These are phyloP conservation scores for Aspergillus melleus DNA, from an alignment of 2,329 filamentous ascomycete genomes.

Conservation along the genomic window DNA sequence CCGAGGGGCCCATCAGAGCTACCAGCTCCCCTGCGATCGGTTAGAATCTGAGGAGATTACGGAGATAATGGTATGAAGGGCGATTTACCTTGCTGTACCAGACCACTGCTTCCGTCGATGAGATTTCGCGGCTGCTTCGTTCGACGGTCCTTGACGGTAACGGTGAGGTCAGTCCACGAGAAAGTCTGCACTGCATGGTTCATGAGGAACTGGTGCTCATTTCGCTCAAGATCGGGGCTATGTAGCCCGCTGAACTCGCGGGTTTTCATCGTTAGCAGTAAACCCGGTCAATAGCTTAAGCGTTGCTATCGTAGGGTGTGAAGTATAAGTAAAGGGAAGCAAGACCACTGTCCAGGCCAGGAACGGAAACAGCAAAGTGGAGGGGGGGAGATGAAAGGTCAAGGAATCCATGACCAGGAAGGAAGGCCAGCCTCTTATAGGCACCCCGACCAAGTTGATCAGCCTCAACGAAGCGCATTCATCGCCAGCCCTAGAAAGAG, in stretches of 20 bases:
- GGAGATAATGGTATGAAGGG: neutral
- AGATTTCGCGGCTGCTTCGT: conserved; percentile 65
- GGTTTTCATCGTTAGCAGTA: neutral
- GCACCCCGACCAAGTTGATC: neutral
- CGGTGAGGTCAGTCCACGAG: conserved; percentile 66
- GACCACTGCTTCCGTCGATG: conserved; percentile 62
- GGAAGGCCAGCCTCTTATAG: neutral
- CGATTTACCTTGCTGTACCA: conserved; percentile 60
- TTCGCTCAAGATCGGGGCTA: conserved; percentile 30
- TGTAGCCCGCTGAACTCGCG: neutral
- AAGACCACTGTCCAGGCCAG: neutral
- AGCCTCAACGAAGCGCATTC: neutral
- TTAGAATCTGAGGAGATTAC: neutral
- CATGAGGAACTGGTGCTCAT: conserved; percentile 32
- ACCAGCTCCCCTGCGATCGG: conserved; percentile 62
- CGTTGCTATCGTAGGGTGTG: too few species aligned
- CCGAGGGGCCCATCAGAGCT: conserved; percentile 78
- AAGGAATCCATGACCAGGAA: neutral
- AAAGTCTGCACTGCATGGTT: conserved; percentile 67
- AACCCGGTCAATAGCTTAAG: neutral
- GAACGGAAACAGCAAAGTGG: neutral
- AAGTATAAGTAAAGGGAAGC: neutral
- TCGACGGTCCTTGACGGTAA: conserved; percentile 70
- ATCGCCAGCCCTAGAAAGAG: neutral
- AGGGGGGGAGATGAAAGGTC: neutral